Evolutionary conservation across 2,329 filamentous ascomycete genomes (phyloP).

Genomic region (Phaeosphaeriaceae sp.): DNA sequence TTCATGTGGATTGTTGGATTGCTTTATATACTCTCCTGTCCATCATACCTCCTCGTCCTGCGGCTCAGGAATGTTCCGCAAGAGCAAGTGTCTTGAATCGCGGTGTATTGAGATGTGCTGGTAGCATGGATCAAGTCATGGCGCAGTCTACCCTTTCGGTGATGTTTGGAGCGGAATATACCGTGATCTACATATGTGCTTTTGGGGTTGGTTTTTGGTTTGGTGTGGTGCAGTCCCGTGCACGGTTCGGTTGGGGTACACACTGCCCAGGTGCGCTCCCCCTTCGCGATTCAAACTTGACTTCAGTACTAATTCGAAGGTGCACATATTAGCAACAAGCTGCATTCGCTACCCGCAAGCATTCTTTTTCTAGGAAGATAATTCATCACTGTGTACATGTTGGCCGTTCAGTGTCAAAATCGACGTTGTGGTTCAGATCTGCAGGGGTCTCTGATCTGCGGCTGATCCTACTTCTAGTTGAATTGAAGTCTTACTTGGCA

Average conservation of each 20-base stretch:
- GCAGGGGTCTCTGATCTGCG: neutral
- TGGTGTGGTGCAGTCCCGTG: neutral
- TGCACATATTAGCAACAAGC: too few relatives aligned
- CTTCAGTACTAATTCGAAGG: too few relatives aligned
- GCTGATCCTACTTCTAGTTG: neutral
- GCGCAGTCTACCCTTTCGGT: neutral
- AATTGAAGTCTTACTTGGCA: neutral
- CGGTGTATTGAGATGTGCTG: slow-evolving; percentile 1
- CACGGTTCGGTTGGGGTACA: slow-evolving; percentile 2
- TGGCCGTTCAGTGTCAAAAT: too few relatives aligned
- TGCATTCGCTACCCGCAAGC: too few relatives aligned
- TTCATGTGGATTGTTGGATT: neutral
- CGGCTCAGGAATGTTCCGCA: neutral
- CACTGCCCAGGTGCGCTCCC: too few relatives aligned
- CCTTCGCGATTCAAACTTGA: too few relatives aligned
- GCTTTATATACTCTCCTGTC: neutral
- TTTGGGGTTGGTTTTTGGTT: neutral
- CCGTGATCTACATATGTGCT: neutral
- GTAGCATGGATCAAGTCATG: slow-evolving; percentile 6
- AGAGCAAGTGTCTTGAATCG: neutral
- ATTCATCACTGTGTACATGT: too few relatives aligned
- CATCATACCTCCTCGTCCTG: neutral
- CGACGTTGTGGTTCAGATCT: neutral
- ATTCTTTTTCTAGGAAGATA: too few relatives aligned
- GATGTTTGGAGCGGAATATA: neutral